Base-by-base conservation (phyloP, 2,329 filamentous ascomycete genomes). In the Lachnellula arida region DNA sequence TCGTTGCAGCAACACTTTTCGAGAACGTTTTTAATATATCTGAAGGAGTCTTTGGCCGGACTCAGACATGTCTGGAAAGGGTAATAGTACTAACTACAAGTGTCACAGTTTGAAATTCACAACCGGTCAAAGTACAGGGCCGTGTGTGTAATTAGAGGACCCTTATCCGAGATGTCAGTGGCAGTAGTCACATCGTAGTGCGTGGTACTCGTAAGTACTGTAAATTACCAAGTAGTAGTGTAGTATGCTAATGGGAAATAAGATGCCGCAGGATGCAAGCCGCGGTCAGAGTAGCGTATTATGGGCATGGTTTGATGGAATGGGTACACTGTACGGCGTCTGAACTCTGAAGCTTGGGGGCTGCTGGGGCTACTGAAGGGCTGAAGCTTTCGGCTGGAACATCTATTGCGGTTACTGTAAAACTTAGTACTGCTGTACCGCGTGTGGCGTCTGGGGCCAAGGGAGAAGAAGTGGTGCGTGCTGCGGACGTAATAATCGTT, bases 151-250 rank as follows among this genome's bases (percentile, higher is more conserved):
- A 54, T 58, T 58, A 56, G 59, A 49, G 55, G 57, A 54, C 55
- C 55, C 61, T 54, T 44, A 46, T 63, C 60, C 63, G 59, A 65
- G 56, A 64, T 66, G 51, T 51, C 58, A 65, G 64, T 63, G 62
- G 60, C 61, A 65, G 59, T 54, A 56, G 59, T 56, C 57, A 58
- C 51, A 57, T 44, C 60, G 57, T 39, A 57, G 57, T 53, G 55
- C 55, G 58, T 32, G 9, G 8, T 9, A 28, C 28, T 28, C 28
- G 28, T 28, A 28, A 28, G 28, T 28, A 19, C 19, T 19, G 2
- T 19, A 28, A 28, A 28, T 28, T 28, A 28, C 28, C 8, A 28
- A 28, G 28, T 32, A 32, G 9, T 32, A 54, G 59, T 53, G 40
- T 42, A 55, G 34, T 22, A 52, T 53, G 51, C 54, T 54, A 51